A percentile compares a stretch with the other conserved stretches of the same genome.
phyloP scores from a whole-genome alignment of 805 yeast genomes.

The Yarrowia alimentaria region DNA sequence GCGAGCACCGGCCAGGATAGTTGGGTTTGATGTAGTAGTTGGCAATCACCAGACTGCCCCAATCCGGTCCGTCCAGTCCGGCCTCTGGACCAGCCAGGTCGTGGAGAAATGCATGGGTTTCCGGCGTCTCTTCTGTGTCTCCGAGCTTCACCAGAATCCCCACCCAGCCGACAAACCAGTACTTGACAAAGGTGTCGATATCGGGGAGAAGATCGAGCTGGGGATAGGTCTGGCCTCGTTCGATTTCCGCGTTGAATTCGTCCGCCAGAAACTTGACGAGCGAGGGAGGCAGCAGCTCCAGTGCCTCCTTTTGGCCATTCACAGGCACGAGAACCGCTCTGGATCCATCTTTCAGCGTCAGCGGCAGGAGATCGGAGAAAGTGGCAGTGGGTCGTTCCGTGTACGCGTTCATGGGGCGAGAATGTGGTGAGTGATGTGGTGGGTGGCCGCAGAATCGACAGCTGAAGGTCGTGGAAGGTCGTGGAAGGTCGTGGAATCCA shows the following conservation, averaged over 20 bases:
- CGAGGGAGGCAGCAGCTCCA: conserved; percentile 68
- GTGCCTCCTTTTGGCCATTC: conserved; percentile 1
- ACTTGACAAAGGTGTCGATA: conserved; percentile 70
- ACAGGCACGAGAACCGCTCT: conserved; percentile 4
- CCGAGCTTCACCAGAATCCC: conserved; percentile 67
- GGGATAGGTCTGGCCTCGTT: conserved; percentile 82
- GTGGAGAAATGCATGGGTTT: too few species aligned
- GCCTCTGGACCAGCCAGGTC: too few species aligned
- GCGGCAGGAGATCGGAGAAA: not conserved
- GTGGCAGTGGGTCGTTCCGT: not conserved
- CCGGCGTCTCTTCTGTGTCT: too few species aligned
- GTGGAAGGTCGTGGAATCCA: too few species aligned
- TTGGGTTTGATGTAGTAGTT: conserved; percentile 81
- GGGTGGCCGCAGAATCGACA: not conserved
- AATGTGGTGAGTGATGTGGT: too few species aligned
- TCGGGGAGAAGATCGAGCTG: conserved; percentile 70
- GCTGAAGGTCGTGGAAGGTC: too few species aligned
- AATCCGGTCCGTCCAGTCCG: too few species aligned
- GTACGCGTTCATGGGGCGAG: not conserved
- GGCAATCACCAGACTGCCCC: too few species aligned
- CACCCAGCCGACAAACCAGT: conserved; percentile 86
- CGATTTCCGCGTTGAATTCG: conserved; percentile 90
- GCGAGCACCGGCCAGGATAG: conserved; percentile 90
- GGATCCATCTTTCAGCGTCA: conserved; percentile 12
- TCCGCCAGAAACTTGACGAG: conserved; percentile 78